These are phyloP conservation scores for Ammopiptanthus mongolicus DNA, from an alignment of 306 rosid species.

Conservation along the genomic window DNA sequence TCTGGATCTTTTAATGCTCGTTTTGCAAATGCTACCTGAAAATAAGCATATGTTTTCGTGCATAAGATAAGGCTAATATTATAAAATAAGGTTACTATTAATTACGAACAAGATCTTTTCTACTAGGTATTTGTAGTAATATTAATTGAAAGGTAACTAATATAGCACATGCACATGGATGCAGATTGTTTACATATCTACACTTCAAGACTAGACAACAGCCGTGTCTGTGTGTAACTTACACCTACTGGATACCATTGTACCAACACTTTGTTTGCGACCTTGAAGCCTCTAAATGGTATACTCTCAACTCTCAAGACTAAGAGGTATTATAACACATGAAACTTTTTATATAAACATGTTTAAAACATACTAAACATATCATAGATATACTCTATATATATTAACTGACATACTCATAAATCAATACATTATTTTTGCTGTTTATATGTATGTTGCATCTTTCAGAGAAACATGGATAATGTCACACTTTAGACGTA, in stretches of 20 bases:
- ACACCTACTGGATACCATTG: neutral
- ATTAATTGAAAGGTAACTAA: neutral
- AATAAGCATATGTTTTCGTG: neutral
- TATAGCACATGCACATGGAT: neutral
- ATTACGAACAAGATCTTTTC: neutral
- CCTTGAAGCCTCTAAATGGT: neutral
- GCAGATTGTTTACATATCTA: neutral
- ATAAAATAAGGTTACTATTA: neutral
- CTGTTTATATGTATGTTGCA: too few species aligned
- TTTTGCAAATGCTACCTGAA: slow-evolving; percentile 83
- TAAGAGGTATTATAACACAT: too few species aligned
- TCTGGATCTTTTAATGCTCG: slow-evolving; percentile 88
- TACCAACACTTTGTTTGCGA: neutral
- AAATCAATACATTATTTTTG: too few species aligned
- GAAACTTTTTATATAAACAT: neutral
- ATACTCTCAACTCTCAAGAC: neutral
- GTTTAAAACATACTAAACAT: neutral
- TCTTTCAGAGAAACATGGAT: neutral
- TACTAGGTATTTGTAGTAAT: neutral
- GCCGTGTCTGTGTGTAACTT: neutral
- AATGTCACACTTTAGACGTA: neutral
- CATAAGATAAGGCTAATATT: neutral
- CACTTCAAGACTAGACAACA: neutral
- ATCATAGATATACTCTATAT: too few species aligned
- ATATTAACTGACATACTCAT: neutral